Evolutionary conservation across 2,329 filamentous ascomycete species (phyloP).

Genomic region (Bipolaris sorokiniana): DNA sequence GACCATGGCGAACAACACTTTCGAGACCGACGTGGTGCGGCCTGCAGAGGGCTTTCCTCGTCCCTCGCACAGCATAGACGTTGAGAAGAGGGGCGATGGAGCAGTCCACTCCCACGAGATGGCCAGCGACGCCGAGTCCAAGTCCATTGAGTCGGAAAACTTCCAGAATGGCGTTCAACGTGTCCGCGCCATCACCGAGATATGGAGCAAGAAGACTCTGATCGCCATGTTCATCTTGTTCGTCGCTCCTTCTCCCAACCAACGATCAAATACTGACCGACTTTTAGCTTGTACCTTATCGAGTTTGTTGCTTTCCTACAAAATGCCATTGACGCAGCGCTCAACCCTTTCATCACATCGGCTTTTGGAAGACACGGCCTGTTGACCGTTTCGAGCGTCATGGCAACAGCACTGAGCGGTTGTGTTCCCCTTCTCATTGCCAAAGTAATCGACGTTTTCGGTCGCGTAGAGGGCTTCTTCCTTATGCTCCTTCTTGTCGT

Average conservation of each 20-base stretch:
- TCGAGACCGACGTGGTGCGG: slow-evolving; percentile 24
- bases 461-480: slow-evolving; percentile 49
- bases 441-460: slow-evolving; percentile 52
- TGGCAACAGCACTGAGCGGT: slow-evolving; percentile 47
- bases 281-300: slow-evolving; percentile 53
- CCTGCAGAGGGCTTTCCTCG: slow-evolving; percentile 15
- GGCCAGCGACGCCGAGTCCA: slow-evolving; percentile 17
- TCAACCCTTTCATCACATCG: slow-evolving; percentile 51
- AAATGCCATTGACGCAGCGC: slow-evolving; percentile 49
- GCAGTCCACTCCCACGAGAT: slow-evolving; percentile 13
- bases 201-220: slow-evolving; percentile 49
- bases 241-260: slow-evolving; percentile 9
- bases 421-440: slow-evolving; percentile 48
- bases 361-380: slow-evolving; percentile 44
- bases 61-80: slow-evolving; percentile 22
- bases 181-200: slow-evolving; percentile 49
- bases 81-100: slow-evolving; percentile 28
- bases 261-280: background rate
- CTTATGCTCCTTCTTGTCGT: slow-evolving; percentile 44
- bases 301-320: slow-evolving; percentile 58
- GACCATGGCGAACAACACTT: slow-evolving; percentile 20
- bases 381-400: slow-evolving; percentile 44
- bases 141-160: slow-evolving; percentile 33
- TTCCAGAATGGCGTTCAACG: slow-evolving; percentile 50
- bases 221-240: slow-evolving; percentile 50